Conservation (phyloP, 208 protist genomes). For the Trypanosoma avium region DNA sequence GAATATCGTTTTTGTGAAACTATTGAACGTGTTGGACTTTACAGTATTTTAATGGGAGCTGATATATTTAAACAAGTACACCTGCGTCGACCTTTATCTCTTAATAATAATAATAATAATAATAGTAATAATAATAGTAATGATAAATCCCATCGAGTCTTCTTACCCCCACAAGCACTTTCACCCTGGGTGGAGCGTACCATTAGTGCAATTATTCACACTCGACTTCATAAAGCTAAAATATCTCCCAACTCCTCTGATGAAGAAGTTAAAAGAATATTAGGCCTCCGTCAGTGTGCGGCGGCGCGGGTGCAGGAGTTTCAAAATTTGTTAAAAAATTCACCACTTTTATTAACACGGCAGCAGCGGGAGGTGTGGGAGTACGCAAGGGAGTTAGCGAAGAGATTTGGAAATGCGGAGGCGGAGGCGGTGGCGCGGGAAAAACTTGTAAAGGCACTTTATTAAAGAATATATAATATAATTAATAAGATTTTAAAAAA, state of each 20-base stretch:
- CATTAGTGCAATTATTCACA: constrained; percentile 28
- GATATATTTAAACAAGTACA: constrained; percentile 43
- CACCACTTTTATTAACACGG: constrained; percentile 34
- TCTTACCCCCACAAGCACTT: constrained; percentile 7
- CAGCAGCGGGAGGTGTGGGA: constrained; percentile 45
- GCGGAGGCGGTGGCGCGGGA: constrained; percentile 24
- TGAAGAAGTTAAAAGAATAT: constrained; percentile 39
- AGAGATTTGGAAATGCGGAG: constrained; percentile 41
- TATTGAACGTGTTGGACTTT: constrained; percentile 46
- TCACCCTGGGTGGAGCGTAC: constrained; percentile 46
- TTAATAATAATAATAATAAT: neutral
- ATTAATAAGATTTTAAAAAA: neutral
- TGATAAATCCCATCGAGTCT: neutral
- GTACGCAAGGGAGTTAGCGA: constrained; percentile 40
- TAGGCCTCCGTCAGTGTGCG: constrained; percentile 61
- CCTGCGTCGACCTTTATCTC: constrained; percentile 13
- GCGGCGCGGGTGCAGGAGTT: constrained; percentile 46
- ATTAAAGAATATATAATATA: too few species aligned
- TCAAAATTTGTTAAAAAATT: constrained; percentile 29
- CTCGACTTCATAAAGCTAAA: constrained; percentile 23
- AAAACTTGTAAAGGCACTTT: constrained; percentile 35
- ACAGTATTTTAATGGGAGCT: constrained; percentile 54
- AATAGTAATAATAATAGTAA: neutral
- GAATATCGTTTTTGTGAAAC: constrained; percentile 31
- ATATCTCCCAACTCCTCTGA: constrained; percentile 32